Base-by-base conservation (phyloP, 345 rosid genomes). In the Litchi chinensis region DNA sequence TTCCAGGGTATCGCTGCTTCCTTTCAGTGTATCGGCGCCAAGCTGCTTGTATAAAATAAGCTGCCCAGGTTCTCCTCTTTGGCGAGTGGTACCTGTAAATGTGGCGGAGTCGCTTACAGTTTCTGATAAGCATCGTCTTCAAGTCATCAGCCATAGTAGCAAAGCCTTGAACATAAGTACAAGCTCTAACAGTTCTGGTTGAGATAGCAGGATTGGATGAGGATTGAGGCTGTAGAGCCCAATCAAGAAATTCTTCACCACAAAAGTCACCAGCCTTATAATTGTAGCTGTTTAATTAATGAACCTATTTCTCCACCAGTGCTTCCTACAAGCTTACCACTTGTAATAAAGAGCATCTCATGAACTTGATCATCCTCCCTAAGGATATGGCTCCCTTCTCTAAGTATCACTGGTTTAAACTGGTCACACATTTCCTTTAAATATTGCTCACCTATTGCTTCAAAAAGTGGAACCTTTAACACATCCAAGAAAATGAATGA, bases 361-460 rank as follows among this genome's bases (percentile, higher is more conserved):
- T 89, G 87, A 16, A 87, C 87, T 1, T 88, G 89, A 46, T 89
- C 86, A 59, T 84, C 90, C 74, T 87, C 89, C 21, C 88, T 83
- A 46, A 85, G 78, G 2, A 87, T 72, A 68, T 79, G 81, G 75
- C 90, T 84, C 10, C 37, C 37, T 84, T 83, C 74, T 89, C 84
- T 11, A 86, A 82, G 83, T 84, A 89, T 18, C 85, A 77, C 83
- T n/a, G 88, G 90, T 84, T 87, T 89, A 12, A 87, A 83, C 21
- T 86, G 83, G 66, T 89, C 92, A 24, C 90, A 89, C 84, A 89
- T 46, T 26, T 83, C 92, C 68, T 89, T 89, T 37, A 10, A 87
- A 64, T 54, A 75, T 77, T 79, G 87, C 1, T 85, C 88, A 69
- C 83, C 86, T 79, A 87, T 82, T 52, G 76, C 81, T 57, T 84